Conservation (phyloP, 2,329 filamentous ascomycete species). For the Berkeleyomyces rouxiae region DNA sequence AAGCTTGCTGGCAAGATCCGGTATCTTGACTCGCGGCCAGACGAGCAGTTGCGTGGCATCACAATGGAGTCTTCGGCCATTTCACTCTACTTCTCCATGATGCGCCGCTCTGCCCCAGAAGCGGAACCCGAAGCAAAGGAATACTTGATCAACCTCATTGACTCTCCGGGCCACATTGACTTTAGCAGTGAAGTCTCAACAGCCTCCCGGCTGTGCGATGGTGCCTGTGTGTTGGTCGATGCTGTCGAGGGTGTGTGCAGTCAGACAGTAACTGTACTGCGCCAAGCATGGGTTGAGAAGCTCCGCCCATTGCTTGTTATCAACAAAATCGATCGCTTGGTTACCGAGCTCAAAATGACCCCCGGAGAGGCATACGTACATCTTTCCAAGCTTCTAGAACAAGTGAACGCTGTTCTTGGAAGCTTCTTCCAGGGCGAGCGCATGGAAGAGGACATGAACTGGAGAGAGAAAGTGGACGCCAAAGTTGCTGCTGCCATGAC, state of each 20-base stretch:
- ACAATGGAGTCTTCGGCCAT: slow-evolving; percentile 99
- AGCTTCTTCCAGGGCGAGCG: slow-evolving; percentile 96
- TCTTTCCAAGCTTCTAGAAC: slow-evolving; percentile 75
- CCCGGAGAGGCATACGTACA: slow-evolving; percentile 80
- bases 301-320: slow-evolving; percentile 87
- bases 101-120: slow-evolving; percentile 55
- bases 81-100: slow-evolving; percentile 85
- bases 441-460: slow-evolving; percentile 96
- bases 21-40: slow-evolving; percentile 88
- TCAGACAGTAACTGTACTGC: slow-evolving; percentile 90
- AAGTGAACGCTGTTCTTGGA: slow-evolving; percentile 92
- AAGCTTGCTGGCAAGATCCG: slow-evolving; percentile 96
- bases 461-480: slow-evolving; percentile 86
- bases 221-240: slow-evolving; percentile 84
- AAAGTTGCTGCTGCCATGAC: slow-evolving; percentile 54
- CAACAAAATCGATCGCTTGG: slow-evolving; percentile 92
- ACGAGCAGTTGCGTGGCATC: slow-evolving; percentile 90
- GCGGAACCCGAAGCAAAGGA: slow-evolving; percentile 59
- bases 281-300: slow-evolving; percentile 91
- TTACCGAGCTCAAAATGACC: slow-evolving; percentile 90
- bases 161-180: slow-evolving; percentile 95
- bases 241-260: slow-evolving; percentile 97
- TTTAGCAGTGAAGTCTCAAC: slow-evolving; percentile 98
- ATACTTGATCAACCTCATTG: slow-evolving; percentile 92
- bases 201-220: slow-evolving; percentile 83